These are phyloP conservation scores for Vigna hirtella DNA, from an alignment of 306 rosid species.

Conservation along the genomic window DNA sequence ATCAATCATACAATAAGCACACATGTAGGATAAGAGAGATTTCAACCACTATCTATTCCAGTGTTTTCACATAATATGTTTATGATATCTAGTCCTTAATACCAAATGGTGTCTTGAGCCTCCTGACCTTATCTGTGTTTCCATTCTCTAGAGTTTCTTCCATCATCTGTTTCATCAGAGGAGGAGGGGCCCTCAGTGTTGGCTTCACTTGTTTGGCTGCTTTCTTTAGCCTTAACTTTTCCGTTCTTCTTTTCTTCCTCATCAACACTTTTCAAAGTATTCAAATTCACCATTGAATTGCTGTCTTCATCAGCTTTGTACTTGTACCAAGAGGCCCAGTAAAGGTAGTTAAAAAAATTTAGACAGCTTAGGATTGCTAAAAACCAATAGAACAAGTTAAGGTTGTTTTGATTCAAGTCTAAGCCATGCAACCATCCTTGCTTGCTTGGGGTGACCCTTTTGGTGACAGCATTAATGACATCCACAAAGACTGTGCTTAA, in stretches of 20 bases:
- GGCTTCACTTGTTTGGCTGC: conserved; percentile 49
- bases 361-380: conserved; percentile 80
- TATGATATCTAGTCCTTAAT: conserved; percentile 35
- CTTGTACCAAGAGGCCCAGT: conserved; percentile 81
- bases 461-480: conserved; percentile 65
- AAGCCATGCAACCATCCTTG: conserved; percentile 76
- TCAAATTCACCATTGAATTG: conserved; percentile 27
- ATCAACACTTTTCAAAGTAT: conserved; percentile 29
- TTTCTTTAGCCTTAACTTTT: conserved; percentile 41
- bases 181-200: conserved; percentile 56
- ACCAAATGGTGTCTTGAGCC: conserved; percentile 39
- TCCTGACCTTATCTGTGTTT: conserved; percentile 34
- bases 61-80: conserved; percentile 38
- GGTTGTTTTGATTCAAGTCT: conserved; percentile 63
- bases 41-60: conserved; percentile 41
- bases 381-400: conserved; percentile 81
- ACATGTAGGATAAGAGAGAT: conserved; percentile 35
- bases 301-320: conserved; percentile 72
- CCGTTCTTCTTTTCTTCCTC: conserved; percentile 28
- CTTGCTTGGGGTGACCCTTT: conserved; percentile 62
- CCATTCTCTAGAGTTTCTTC: conserved; percentile 40
- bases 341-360: conserved; percentile 74
- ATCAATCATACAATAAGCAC: conserved; percentile 47
- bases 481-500: conserved; percentile 71
- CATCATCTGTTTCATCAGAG: conserved; percentile 51